Base-by-base conservation (phyloP, 2,329 filamentous ascomycete species). In the Colletotrichum sojae region DNA sequence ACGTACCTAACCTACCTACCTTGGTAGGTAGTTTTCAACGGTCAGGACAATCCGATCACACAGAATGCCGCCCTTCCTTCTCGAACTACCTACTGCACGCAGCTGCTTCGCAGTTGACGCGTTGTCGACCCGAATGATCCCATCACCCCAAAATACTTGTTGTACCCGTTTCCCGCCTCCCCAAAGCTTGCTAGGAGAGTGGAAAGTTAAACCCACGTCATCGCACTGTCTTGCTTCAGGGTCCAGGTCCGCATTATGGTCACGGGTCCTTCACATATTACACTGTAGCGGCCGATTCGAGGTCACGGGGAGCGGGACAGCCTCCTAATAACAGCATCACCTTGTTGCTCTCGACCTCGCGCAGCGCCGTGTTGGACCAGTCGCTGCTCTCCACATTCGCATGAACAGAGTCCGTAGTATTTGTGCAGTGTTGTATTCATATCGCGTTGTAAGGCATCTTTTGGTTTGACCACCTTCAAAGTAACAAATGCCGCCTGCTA, bases 401-500 rank as follows among this genome's bases (percentile, higher is more conserved):
- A 36, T 36, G 31, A 36, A 8, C 8, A 36, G 31, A 36, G 31
- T 9, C 9, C 31, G 40, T 40, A 27, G 20, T 15, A 5, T 57
- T 15, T 16, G 31, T 25, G n/a, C n/a, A 46, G 3, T 51, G 6
- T 15, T 51, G 46, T 25, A 18, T 49, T 39, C 46, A 51, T 43
- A 46, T 40, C 31, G 31, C 31, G 31, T 59, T 40, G 58, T 43
- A 57, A 61, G 46, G 40, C 22, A 67, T 58, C 58, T 69, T 69
- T 67, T 46, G 22, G 18, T 51, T 56, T 51, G 56, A 67, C 56
- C 62, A 45, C 67, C 39, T 25, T 27, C 52, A 55, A 45, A 57
- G 67, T 55, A 40, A 69, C 51, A 69, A 65, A 67, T 67, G 63
- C 62, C 67, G 67, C 67, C 63, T 67, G 55, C 67, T 69, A 61